These are phyloP conservation scores for Chaetomiaceae sp. DNA, from an alignment of 2,329 filamentous ascomycete species.

Conservation along the genomic window DNA sequence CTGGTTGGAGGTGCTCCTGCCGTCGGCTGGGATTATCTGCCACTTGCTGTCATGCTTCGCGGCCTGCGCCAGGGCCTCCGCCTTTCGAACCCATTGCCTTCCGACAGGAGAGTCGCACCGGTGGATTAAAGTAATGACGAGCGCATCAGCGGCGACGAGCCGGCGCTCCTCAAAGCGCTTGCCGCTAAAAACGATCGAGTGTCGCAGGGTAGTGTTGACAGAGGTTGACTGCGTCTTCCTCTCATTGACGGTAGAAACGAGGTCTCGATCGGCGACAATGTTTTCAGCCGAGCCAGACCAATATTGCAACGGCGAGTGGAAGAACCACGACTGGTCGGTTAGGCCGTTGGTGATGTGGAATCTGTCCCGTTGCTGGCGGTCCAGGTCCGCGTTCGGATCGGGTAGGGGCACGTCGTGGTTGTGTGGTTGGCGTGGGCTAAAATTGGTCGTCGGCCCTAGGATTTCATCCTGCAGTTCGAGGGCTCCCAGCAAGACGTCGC, in stretches of 20 bases:
- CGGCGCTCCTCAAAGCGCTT: constrained; percentile 66
- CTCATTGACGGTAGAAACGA: constrained; percentile 66
- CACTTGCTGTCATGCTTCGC: constrained; percentile 49
- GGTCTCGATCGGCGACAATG: constrained; percentile 57
- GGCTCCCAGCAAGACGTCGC: constrained; percentile 60
- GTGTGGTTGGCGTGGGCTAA: constrained; percentile 43
- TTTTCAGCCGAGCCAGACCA: constrained; percentile 64
- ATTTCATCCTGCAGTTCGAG: constrained; percentile 67
- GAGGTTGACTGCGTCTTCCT: constrained; percentile 58
- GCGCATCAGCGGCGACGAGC: constrained; percentile 67
- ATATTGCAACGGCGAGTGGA: constrained; percentile 78
- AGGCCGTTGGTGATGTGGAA: constrained; percentile 58
- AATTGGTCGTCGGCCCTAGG: constrained; percentile 56
- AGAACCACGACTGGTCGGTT: constrained; percentile 66
- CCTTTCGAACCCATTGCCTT: constrained; percentile 59
- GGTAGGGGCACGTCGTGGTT: constrained; percentile 29
- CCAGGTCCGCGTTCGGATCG: constrained; percentile 35
- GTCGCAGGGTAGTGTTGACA: constrained; percentile 69
- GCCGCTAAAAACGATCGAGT: constrained; percentile 78
- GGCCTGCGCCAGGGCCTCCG: constrained; percentile 52
- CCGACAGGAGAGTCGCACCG: constrained; percentile 61
- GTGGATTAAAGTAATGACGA: constrained; percentile 74
- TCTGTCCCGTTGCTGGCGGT: constrained; percentile 46
- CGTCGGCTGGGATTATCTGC: constrained; percentile 61
- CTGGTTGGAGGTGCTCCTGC: constrained; percentile 50